Conservation (phyloP, 495 filamentous ascomycete species). For the Neurospora sp. region DNA sequence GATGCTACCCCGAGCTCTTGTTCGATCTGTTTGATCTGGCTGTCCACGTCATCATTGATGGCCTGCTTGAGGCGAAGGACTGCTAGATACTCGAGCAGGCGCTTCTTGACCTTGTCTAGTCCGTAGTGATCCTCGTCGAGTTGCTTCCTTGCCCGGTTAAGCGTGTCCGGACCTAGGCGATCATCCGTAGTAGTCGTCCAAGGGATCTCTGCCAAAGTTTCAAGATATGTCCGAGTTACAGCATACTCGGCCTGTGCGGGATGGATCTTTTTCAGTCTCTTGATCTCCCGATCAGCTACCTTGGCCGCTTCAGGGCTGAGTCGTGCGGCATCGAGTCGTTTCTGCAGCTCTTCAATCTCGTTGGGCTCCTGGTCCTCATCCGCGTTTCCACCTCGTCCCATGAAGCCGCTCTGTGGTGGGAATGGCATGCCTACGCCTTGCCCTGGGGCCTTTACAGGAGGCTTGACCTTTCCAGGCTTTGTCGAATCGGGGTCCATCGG, state of each 20-base stretch:
- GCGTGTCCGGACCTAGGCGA: constrained; percentile 70
- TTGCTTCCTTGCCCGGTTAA: constrained; percentile 74
- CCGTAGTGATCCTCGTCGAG: constrained; percentile 96
- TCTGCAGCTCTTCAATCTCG: constrained; percentile 86
- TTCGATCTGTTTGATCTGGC: constrained; percentile 57
- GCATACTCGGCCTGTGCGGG: constrained; percentile 92
- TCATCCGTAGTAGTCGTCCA: constrained; percentile 86
- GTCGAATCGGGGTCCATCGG: constrained; percentile 41
- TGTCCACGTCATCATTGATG: constrained; percentile 69
- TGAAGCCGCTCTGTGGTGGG: constrained; percentile 31
- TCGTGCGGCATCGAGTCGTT: constrained; percentile 71
- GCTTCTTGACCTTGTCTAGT: constrained; percentile 94
- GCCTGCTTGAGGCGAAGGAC: constrained; percentile 90
- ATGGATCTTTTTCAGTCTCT: constrained; percentile 86
- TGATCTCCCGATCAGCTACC: constrained; percentile 81
- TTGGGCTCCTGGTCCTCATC: constrained; percentile 65
- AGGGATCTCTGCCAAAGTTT: constrained; percentile 89
- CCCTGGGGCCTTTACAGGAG: constrained; percentile 14
- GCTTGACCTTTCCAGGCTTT: constrained; percentile 13
- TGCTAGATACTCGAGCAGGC: constrained; percentile 89
- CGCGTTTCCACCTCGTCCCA: constrained; percentile 24
- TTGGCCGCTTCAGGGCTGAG: constrained; percentile 61
- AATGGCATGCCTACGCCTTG: constrained; percentile 30
- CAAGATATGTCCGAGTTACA: constrained; percentile 86
- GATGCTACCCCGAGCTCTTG: constrained; percentile 42